A percentile compares a stretch with the other conserved stretches of the same genome.
Conservation (phyloP, 2,329 filamentous ascomycete species). For the Colletotrichum noveboracense region DNA sequence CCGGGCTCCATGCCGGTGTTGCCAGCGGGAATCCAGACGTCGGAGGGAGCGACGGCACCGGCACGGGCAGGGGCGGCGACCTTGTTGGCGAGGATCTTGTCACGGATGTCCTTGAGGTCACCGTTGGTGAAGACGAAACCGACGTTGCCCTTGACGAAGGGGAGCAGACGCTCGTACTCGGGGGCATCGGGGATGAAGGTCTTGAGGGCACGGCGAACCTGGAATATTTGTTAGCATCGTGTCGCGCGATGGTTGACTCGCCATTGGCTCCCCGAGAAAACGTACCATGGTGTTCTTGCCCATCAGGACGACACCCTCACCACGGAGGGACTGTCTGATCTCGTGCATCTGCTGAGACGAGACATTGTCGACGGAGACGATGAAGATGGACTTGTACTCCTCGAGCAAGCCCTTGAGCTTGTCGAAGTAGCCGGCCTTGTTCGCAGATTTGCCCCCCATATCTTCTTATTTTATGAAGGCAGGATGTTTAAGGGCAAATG, state of each 20-base stretch:
- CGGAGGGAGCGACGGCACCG: conserved; percentile 90
- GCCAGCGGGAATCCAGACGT: conserved; percentile 95
- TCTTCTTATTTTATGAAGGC: conserved; percentile 89
- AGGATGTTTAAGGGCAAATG: conserved; percentile 95
- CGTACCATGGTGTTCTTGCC: conserved; percentile 99
- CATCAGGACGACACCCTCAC: conserved; percentile 95
- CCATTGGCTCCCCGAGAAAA: background rate
- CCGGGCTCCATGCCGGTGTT: conserved; percentile 99
- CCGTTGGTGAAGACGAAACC: conserved; percentile 99
- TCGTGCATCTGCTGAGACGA: conserved; percentile 99
- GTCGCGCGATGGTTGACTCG: background rate
- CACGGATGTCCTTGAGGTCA: conserved; percentile 90
- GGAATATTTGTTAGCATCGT: background rate
- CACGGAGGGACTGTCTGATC: conserved; percentile 91
- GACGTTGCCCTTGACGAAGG: conserved; percentile 95
- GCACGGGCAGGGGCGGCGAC: conserved; percentile 97
- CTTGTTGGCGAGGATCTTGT: conserved; percentile 96
- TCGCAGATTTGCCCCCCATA: conserved; percentile 96
- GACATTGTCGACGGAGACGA: conserved; percentile 99
- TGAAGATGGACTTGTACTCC: conserved; percentile 97
- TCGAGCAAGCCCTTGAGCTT: conserved; percentile 98
- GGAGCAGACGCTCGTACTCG: conserved; percentile 98
- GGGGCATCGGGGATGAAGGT: conserved; percentile 89
- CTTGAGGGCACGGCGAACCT: conserved; percentile 97
- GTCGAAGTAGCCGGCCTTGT: conserved; percentile 98